Evolutionary conservation across 768 basidiomycete genomes (phyloP), one percentile per base, ranked within the genome.

Genomic region (Hemileccinum impolitum): DNA sequence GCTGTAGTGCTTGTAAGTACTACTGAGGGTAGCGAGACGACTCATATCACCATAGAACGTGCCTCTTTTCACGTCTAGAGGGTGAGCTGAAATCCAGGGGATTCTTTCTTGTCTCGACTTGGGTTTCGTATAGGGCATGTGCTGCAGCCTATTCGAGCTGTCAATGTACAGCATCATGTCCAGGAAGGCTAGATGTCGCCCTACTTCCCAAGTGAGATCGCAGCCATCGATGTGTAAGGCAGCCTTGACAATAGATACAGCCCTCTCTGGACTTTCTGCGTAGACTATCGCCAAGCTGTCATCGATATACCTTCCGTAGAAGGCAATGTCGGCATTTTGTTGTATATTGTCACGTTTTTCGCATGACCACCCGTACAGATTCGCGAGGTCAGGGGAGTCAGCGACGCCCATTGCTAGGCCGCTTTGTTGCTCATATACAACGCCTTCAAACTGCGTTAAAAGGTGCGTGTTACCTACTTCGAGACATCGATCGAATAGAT

Each of bases 71-170:
- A 56, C 49, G 1, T 56, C 45, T 0, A 41, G 6, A 0, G 46
- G 52, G 21, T 56, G 46, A 17, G 39, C 30, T 2, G 39, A 45
- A 1, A 54, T 48, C 54, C 55, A 54, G 5, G 43, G 52, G n/a
- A 50, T 39, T 30, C 45, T 37, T n/a, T 49, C 18, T 0, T 47
- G 45, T 6, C 25, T 23, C 21, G 32, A 21, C 1, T 19, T 11
- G 0, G 19, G 18, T 1, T 56, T 56, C 1, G 19, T 8, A 2
- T 50, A 53, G 0, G 52, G 55, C 6, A 8, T 26, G 4, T 49
- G 40, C 2, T 37, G 45, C 0, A 54, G 15, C 0, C 0, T 17
- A 1, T 31, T 0, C 3, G 23, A 6, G 0, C 2, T 8, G 10
- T 53, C 45, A 0, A 36, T n/a, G 1, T 37, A 56, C 0, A 56